Evolutionary conservation across 202 grass and related monocot species (phyloP).

Genomic region (Cymbopogon flexuosus): DNA sequence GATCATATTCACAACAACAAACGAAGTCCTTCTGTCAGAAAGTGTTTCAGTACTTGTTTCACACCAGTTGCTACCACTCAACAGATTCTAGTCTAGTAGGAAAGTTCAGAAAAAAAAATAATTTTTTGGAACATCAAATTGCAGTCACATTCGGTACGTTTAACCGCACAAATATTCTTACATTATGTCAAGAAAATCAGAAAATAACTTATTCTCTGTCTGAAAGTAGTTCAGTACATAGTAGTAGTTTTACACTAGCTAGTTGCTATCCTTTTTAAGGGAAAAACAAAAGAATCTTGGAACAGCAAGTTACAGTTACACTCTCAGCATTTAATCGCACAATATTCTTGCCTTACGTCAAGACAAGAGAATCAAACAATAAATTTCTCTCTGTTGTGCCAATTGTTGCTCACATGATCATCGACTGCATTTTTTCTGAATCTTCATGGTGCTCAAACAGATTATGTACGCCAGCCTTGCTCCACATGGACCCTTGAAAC

Average conservation of each 20-base stretch:
- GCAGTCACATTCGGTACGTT: not conserved
- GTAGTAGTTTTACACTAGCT: not conserved
- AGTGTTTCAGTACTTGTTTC: not conserved
- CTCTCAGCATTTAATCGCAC: not conserved
- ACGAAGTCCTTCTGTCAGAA: not conserved
- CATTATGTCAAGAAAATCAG: too few relatives aligned
- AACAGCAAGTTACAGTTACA: not conserved
- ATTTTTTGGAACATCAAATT: not conserved
- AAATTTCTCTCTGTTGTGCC: not conserved
- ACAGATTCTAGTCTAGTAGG: too few relatives aligned
- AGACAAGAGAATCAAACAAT: not conserved
- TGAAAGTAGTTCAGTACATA: not conserved
- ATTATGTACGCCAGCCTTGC: slow-evolving; percentile 84
- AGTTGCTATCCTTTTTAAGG: not conserved
- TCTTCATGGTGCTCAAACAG: slow-evolving; percentile 38
- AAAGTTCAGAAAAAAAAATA: not conserved
- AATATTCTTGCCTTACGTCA: not conserved
- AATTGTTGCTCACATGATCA: not conserved
- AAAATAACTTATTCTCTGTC: not conserved
- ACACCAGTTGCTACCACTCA: not conserved
- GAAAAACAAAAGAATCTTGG: not conserved
- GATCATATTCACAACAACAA: not conserved
- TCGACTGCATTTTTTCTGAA: slow-evolving; percentile 15
- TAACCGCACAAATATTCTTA: not conserved
- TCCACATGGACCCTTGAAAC: slow-evolving; percentile 62